A percentile compares a stretch with the other conserved stretches of the same genome.
Evolutionary conservation across 2,329 filamentous ascomycete species (phyloP).

Genomic region (Phialocephala subalpina): DNA sequence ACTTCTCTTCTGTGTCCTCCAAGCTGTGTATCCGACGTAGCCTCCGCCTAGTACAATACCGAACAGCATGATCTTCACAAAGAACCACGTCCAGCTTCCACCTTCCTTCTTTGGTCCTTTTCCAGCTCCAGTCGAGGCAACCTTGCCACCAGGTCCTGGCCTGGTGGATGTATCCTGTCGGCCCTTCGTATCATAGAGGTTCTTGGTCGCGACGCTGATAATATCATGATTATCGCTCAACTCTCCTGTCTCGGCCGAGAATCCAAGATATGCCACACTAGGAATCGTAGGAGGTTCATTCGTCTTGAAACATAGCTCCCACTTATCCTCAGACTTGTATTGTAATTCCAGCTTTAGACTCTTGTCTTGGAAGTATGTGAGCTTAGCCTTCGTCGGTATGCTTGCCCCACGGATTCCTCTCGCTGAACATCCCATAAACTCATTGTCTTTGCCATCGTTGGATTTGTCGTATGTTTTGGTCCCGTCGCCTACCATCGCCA

Average conservation of each 20-base stretch:
- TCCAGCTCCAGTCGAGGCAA: conserved; percentile 32
- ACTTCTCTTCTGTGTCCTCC: conserved; percentile 59
- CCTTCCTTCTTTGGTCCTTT: conserved; percentile 39
- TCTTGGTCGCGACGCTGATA: conserved; percentile 84
- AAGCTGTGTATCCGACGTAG: conserved; percentile 88
- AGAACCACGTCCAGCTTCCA: conserved; percentile 72
- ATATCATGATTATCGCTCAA: conserved; percentile 98
- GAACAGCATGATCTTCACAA: conserved; percentile 86
- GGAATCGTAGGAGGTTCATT: conserved; percentile 79
- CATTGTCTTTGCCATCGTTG: conserved; percentile 92
- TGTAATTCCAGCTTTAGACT: conserved; percentile 88
- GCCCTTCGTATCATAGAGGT: conserved; percentile 76
- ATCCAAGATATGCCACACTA: conserved; percentile 76
- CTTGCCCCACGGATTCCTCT: conserved; percentile 84
- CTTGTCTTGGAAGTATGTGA: conserved; percentile 98
- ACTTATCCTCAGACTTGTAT: conserved; percentile 90
- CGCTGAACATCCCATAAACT: conserved; percentile 94
- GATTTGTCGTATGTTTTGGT: conserved; percentile 89
- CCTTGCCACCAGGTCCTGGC: conserved; percentile 39
- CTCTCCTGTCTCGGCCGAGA: conserved; percentile 92
- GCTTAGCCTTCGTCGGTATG: conserved; percentile 82
- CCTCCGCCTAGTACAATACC: conserved; percentile 72
- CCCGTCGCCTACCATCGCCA: conserved; percentile 97
- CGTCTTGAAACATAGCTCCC: conserved; percentile 88
- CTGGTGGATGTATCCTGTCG: conserved; percentile 66